Conservation (phyloP, 2,329 filamentous ascomycete genomes). For the Neospermospora avenae region DNA sequence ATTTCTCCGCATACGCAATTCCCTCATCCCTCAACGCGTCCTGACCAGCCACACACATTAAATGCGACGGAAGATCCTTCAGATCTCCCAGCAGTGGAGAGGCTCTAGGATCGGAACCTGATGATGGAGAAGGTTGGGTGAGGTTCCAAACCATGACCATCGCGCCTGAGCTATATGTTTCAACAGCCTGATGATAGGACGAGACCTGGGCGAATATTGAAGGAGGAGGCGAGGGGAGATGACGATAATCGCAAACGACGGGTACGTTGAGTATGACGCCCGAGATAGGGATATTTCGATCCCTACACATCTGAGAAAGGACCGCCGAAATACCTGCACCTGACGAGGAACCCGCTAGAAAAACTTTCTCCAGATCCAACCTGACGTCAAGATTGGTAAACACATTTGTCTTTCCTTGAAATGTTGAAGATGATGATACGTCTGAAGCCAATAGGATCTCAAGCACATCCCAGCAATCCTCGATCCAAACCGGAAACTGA, state of each 20-base stretch:
- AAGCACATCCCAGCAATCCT: neutral
- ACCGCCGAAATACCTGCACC: neutral
- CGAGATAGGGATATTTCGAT: neutral
- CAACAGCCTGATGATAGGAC: neutral
- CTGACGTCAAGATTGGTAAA: neutral
- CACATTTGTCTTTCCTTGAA: neutral
- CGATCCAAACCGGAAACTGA: neutral
- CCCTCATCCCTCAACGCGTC: constrained; percentile 8
- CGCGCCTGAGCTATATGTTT: neutral
- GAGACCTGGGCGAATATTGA: neutral
- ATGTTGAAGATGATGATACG: too few relatives aligned
- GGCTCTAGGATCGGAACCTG: neutral
- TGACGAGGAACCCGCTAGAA: neutral
- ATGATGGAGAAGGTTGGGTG: neutral
- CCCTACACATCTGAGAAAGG: neutral
- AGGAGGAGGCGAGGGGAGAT: neutral
- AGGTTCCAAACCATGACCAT: neutral
- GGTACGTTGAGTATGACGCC: neutral
- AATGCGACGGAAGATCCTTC: neutral
- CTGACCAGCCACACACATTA: constrained; percentile 1
- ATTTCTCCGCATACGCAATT: neutral
- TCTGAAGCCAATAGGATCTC: neutral
- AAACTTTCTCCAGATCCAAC: neutral
- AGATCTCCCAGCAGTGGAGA: neutral
- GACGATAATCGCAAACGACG: neutral